A percentile compares a stretch with the other conserved stretches of the same genome.
These are phyloP conservation scores for Diplodia seriata DNA, from an alignment of 2,329 filamentous ascomycete genomes.

Conservation along the genomic window DNA sequence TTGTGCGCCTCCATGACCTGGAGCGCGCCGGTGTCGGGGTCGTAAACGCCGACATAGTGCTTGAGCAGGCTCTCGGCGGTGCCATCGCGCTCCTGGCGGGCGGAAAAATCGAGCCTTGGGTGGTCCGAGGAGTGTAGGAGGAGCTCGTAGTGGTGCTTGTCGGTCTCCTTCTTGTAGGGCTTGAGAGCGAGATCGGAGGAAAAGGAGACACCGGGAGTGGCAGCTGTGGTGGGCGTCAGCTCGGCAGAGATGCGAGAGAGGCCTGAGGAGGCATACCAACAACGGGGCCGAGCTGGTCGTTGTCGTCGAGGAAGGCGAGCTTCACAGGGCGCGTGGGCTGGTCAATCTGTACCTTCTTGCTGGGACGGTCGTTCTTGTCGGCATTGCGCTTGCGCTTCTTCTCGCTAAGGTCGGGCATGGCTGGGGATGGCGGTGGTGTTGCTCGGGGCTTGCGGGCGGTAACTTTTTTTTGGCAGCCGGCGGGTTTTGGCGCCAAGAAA, in stretches of 20 bases:
- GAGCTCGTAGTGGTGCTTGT: slow-evolving; percentile 53
- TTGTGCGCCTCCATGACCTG: slow-evolving; percentile 61
- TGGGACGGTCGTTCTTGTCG: slow-evolving; percentile 40
- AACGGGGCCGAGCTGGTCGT: slow-evolving; percentile 57
- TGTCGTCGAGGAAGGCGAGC: slow-evolving; percentile 56
- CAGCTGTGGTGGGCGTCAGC: slow-evolving; percentile 40
- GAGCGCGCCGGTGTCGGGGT: slow-evolving; percentile 60
- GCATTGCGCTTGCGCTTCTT: slow-evolving; percentile 49
- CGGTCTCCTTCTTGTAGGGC: slow-evolving; percentile 52
- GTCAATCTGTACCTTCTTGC: slow-evolving; percentile 56
- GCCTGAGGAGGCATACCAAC: slow-evolving; percentile 52
- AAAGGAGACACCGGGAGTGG: slow-evolving; percentile 53
- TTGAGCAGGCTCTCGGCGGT: slow-evolving; percentile 59
- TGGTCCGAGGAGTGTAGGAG: slow-evolving; percentile 68
- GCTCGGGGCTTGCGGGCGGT: background rate
- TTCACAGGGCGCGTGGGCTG: slow-evolving; percentile 47
- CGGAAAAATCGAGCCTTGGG: slow-evolving; percentile 65
- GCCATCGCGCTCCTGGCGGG: slow-evolving; percentile 56
- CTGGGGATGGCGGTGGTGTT: slow-evolving; percentile 14
- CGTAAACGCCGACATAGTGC: slow-evolving; percentile 68
- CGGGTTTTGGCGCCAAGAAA: slow-evolving; percentile 9
- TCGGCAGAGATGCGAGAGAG: background rate
- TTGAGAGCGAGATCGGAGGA: slow-evolving; percentile 55
- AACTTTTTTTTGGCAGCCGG: slow-evolving; percentile 20
- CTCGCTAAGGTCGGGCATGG: slow-evolving; percentile 40